Base-by-base conservation (phyloP, 495 filamentous ascomycete species). In the Tuber magnatum region DNA sequence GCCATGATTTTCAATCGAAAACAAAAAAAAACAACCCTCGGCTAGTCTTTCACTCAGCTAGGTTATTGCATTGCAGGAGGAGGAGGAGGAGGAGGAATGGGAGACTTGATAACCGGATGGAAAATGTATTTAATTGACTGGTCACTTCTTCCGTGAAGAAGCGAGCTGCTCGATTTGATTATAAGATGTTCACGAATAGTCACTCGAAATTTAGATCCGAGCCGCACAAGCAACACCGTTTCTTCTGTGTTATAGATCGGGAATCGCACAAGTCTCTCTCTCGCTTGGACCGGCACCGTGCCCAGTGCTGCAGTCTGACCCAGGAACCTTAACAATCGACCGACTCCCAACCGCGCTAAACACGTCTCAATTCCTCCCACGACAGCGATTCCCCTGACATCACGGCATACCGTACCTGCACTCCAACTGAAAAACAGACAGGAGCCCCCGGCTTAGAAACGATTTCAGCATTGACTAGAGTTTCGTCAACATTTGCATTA, bases 141-240 rank as follows among this genome's bases (percentile, higher is more conserved):
- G 56, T 65, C 28, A 35, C 28, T 65, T 65, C 56, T 65, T 65
- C 56, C n/a, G 56, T 35, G 56, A 65, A 65, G 56, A 65, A 65
- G 51, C 51, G 32, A 61, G 56, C 28, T 65, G n/a, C 14, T 28
- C 16, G 18, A 65, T 65, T 65, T 35, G 56, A 65, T 65, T 20
- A 65, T 20, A 28, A 3, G 14, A 35, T 65, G 56, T 65, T 35
- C 56, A 65, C 32, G 28, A 65, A 65, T 65, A 32, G 56, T 65
- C 56, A 65, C 56, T 65, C 56, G 56, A 65, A 35, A 65, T 65
- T 65, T 65, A 65, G 56, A 65, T 35, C 14, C 28, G 56, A 65
- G 56, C 56, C n/a, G 56, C 56, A 20, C 56, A 65, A 35, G 6
- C 28, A 65, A 65, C 12, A 35, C 16, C 18, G 28, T 65, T 65